Conservation (phyloP, 805 yeast genomes). For the Candida rishiriensis region DNA sequence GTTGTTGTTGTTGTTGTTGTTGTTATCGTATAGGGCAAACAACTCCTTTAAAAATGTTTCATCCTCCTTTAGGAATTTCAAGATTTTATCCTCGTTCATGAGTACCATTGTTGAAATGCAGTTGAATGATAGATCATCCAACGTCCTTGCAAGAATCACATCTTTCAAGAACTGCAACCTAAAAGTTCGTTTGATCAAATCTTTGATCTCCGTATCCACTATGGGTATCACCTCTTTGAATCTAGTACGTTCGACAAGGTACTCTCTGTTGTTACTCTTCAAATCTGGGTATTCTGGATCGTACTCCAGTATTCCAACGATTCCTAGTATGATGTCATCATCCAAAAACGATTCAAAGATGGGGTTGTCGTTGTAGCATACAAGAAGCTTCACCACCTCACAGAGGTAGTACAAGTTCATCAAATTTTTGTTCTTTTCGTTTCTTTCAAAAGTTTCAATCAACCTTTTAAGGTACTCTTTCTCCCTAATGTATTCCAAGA, state of each 20-base stretch:
- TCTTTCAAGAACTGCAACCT: conserved; percentile 79
- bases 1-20: no score
- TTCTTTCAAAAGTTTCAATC: conserved; percentile 45
- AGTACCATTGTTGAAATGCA: conserved; percentile 64
- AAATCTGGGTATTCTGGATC: conserved; percentile 81
- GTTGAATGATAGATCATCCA: conserved; percentile 77
- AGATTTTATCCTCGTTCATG: conserved; percentile 62
- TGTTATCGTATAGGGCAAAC: conserved; percentile 48
- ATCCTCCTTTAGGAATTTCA: conserved; percentile 51
- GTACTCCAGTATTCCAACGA: conserved; percentile 81
- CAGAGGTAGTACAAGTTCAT: conserved; percentile 61
- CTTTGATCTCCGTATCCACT: conserved; percentile 42
- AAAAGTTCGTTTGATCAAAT: conserved; percentile 68
- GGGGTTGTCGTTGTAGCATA: conserved; percentile 66
- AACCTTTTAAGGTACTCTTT: conserved; percentile 50
- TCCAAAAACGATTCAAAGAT: conserved; percentile 55
- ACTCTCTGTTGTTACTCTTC: conserved; percentile 77
- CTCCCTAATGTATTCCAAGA: conserved; percentile 52
- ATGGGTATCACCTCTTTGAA: conserved; percentile 73
- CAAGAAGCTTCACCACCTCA: conserved; percentile 65
- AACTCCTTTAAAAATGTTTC: conserved; percentile 50
- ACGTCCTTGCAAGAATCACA: conserved; percentile 72
- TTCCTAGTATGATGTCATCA: conserved; percentile 49
- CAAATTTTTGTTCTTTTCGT: conserved; percentile 52
- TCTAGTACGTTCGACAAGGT: conserved; percentile 48